phyloP scores from a whole-genome alignment of 176 grass and related monocot genomes.

The Avena eriantha region DNA sequence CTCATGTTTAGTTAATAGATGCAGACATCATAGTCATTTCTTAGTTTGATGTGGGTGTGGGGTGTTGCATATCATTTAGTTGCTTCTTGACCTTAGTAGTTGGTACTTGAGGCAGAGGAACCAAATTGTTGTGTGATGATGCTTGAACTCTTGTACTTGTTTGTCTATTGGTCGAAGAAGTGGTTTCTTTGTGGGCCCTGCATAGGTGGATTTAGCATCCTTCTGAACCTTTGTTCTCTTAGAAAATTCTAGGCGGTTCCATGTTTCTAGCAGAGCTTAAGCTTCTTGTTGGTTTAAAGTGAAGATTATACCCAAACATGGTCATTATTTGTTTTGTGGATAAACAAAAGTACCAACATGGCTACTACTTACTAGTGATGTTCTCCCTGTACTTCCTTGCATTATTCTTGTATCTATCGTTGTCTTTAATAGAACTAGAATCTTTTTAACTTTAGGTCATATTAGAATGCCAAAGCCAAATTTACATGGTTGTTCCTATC shows the following conservation, averaged over 20 bases:
- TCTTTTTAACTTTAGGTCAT: neutral
- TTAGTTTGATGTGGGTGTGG: conserved; percentile 23
- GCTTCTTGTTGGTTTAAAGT: neutral
- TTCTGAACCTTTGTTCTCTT: conserved; percentile 17
- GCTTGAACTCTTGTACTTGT: neutral
- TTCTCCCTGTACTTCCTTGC: neutral
- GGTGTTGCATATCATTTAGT: neutral
- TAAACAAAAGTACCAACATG: neutral
- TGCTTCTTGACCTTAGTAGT: neutral
- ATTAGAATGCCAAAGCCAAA: conserved; percentile 1
- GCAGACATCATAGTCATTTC: neutral
- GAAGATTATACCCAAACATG: neutral
- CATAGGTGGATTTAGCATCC: neutral
- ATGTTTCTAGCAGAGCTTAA: neutral
- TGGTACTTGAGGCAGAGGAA: neutral
- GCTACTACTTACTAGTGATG: neutral
- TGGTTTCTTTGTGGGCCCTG: neutral
- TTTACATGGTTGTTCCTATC: neutral
- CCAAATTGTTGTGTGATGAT: neutral
- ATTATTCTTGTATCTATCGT: neutral
- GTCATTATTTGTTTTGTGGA: conserved; percentile 1
- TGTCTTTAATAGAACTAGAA: neutral
- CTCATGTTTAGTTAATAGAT: neutral
- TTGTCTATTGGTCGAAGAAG: neutral
- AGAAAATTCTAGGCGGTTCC: neutral